Conservation (phyloP, 2,329 filamentous ascomycete species). For the Metarhizium rileyi region DNA sequence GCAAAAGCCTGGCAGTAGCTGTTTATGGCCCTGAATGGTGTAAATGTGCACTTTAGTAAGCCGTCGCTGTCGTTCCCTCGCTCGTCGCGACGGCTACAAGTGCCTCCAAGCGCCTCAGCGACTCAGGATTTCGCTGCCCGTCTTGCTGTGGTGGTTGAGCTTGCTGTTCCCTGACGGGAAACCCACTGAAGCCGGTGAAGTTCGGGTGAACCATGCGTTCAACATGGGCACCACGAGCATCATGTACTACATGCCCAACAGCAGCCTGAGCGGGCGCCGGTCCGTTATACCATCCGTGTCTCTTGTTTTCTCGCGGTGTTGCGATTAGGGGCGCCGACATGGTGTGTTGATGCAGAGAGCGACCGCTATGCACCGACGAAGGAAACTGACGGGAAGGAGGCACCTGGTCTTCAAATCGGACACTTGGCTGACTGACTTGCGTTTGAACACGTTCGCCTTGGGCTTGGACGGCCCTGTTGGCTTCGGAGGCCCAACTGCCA, state of each 20-base stretch:
- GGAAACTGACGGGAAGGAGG: slow-evolving; percentile 22
- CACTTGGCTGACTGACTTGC: slow-evolving; percentile 35
- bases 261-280: slow-evolving; percentile 30
- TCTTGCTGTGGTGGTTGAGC: slow-evolving; percentile 19
- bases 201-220: slow-evolving; percentile 51
- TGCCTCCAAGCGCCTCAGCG: slow-evolving; percentile 30
- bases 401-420: slow-evolving; percentile 45
- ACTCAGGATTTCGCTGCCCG: slow-evolving; percentile 19
- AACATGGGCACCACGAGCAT: slow-evolving; percentile 33
- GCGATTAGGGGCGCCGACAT: slow-evolving; percentile 48
- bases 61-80: slow-evolving; percentile 32
- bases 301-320: slow-evolving; percentile 50
- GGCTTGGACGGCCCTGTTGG: slow-evolving; percentile 43
- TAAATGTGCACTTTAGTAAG: slow-evolving; percentile 19
- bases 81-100: slow-evolving; percentile 35
- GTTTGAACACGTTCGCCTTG: slow-evolving; percentile 37
- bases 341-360: slow-evolving; percentile 43
- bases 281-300: slow-evolving; percentile 64
- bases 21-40: background rate
- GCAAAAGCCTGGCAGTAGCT: background rate
- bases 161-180: slow-evolving; percentile 29
- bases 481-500: slow-evolving; percentile 47
- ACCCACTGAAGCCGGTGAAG: slow-evolving; percentile 40
- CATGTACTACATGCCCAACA: slow-evolving; percentile 16
- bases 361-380: slow-evolving; percentile 18